Base-by-base conservation (phyloP, 805 yeast genomes). In the Nakazawaea laoshanensis region DNA sequence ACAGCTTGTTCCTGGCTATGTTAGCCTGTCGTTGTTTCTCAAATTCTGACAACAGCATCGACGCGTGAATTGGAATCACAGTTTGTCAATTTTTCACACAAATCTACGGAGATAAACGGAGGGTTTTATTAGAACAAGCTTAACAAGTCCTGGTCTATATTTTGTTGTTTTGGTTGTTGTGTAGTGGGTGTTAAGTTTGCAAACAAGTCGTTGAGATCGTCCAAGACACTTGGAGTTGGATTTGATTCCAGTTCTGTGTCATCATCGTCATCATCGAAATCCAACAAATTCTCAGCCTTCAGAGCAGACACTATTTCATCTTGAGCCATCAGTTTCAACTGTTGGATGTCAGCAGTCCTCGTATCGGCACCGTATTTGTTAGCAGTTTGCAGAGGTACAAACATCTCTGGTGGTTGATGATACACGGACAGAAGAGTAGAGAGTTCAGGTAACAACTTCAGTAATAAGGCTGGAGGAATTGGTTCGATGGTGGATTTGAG, bases 401-500 rank as follows among this genome's bases (percentile, higher is more conserved):
- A 80, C 21, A 75, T 63, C 13, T 73, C 61, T 4, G 83, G 74
- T 9, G 96, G 95, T 49, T 80, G 81, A 55, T 82, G 94, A 49
- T 85, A 85, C 2, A 92, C 92, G 0, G 96, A 85, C 24, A 95
- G 78, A 40, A 92, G 67, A 7, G 92, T 80, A 3, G 94, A 77
- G 36, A 89, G 58, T 50, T 89, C 95, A n/a, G 61, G 51, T 19
- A 89, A 49, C 31, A 92, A 65, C 41, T 74, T 78, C 26, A 77
- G 73, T 37, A 88, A 65, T 4, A 86, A 63, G 15, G 63, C 65
- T 0, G 84, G 79, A 25, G 85, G 76, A 47, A 88, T 79, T 13
- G 66, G 56, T 26, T 86, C 79, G 19, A 88, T 73, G 2, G 87
- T 78, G 2, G 85, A 69, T 27, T 74, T 70, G 38, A 92, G 73